These are phyloP conservation scores for Mycosarcoma mackinlayi DNA, from an alignment of 1,284 basidiomycete species.

Conservation along the genomic window DNA sequence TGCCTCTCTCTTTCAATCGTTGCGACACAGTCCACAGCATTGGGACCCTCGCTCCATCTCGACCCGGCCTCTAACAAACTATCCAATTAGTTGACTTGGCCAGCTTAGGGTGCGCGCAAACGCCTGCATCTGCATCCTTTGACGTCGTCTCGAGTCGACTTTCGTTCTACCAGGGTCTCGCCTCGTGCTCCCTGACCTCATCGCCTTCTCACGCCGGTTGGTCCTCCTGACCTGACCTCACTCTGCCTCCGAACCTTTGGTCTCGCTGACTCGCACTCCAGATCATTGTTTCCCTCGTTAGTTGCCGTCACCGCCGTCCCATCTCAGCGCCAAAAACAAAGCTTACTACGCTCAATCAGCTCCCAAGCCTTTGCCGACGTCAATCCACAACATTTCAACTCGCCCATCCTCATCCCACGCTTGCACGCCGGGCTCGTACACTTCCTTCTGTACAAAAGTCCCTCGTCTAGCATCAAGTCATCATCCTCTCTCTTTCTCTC, in stretches of 20 bases:
- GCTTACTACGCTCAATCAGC: conserved; percentile 21
- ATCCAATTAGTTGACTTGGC: no score
- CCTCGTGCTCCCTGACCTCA: conserved; percentile 6
- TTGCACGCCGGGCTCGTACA: no score
- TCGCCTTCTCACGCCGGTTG: conserved; percentile 3
- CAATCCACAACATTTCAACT: conserved; percentile 3
- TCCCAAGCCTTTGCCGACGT: conserved; percentile 15
- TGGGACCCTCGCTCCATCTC: no score
- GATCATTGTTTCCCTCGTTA: neutral
- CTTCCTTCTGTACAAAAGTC: conserved; percentile 34
- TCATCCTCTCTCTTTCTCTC: neutral
- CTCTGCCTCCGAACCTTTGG: neutral
- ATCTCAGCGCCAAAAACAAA: conserved; percentile 7
- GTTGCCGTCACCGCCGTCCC: conserved; percentile 5
- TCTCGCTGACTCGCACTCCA: conserved; percentile 1
- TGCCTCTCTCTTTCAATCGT: no score
- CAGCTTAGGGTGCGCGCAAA: no score
- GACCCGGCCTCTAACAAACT: no score
- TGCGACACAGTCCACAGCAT: no score
- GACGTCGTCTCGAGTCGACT: neutral
- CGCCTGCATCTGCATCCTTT: neutral
- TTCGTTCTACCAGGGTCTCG: neutral
- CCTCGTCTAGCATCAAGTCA: conserved; percentile 4
- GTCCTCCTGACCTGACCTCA: neutral
- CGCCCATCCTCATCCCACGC: neutral